Evolutionary conservation across 2,329 filamentous ascomycete genomes (phyloP).

Genomic region (Colletotrichum sp.): DNA sequence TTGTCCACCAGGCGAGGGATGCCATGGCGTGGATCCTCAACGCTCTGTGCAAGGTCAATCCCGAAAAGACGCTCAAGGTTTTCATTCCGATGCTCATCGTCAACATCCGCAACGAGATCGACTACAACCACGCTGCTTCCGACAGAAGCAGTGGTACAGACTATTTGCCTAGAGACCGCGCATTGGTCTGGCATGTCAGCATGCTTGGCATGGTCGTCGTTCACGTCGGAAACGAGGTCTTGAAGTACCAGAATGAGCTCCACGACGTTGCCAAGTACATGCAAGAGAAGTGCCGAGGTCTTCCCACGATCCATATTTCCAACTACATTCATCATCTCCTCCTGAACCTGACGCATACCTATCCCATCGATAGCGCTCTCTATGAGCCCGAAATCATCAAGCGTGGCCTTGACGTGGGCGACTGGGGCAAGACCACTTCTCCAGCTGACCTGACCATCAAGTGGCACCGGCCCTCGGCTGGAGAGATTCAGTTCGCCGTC

Average conservation of each 20-base stretch:
- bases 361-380: constrained; percentile 86
- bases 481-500: constrained; percentile 87
- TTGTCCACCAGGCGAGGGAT: constrained; percentile 95
- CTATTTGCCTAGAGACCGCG: constrained; percentile 89
- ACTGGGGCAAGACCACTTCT: constrained; percentile 84
- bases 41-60: constrained; percentile 92
- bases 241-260: constrained; percentile 87
- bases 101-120: constrained; percentile 95
- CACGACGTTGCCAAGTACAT: constrained; percentile 94
- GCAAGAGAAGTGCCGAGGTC: constrained; percentile 92
- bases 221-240: constrained; percentile 88
- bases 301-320: constrained; percentile 94
- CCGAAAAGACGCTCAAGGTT: constrained; percentile 88
- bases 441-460: constrained; percentile 80
- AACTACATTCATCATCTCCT: constrained; percentile 97
- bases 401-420: constrained; percentile 73
- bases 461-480: constrained; percentile 85
- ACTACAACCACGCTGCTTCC: constrained; percentile 94
- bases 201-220: constrained; percentile 98
- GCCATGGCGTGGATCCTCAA: constrained; percentile 99
- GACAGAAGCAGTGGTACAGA: constrained; percentile 93
- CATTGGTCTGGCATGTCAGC: constrained; percentile 94
- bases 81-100: constrained; percentile 89
- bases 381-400: constrained; percentile 81
- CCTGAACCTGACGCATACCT: constrained; percentile 92